Evolutionary conservation across 1,284 basidiomycete species (phyloP).

Genomic region (Pterulicium gracile): DNA sequence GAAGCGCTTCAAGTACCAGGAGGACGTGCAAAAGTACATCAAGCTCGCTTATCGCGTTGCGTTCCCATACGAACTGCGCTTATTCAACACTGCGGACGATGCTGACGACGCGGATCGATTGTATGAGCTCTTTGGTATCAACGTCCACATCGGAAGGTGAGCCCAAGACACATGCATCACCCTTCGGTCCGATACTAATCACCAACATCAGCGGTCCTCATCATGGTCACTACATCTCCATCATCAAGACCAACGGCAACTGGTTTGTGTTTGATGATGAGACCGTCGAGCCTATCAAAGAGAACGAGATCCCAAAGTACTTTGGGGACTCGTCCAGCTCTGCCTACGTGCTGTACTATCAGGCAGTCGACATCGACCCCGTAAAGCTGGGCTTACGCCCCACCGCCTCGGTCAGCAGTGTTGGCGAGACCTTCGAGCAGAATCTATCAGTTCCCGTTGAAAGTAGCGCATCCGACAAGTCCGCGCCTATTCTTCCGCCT

Average conservation of each 20-base stretch:
- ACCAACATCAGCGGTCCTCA: constrained; percentile 77
- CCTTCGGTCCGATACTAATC: too few relatives aligned
- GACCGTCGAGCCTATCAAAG: constrained; percentile 79
- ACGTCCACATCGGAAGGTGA: constrained; percentile 95
- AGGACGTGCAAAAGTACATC: constrained; percentile 79
- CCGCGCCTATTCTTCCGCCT: constrained; percentile 7
- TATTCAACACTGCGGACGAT: constrained; percentile 97
- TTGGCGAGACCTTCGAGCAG: constrained; percentile 9
- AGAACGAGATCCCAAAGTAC: constrained; percentile 85
- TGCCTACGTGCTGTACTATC: constrained; percentile 97
- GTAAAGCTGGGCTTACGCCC: constrained; percentile 52
- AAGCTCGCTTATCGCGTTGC: constrained; percentile 95
- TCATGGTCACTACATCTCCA: constrained; percentile 95
- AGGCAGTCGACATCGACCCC: constrained; percentile 79
- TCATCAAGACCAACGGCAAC: constrained; percentile 75
- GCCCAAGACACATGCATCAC: constrained; percentile 22
- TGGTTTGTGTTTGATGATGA: constrained; percentile 98
- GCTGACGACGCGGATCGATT: constrained; percentile 80
- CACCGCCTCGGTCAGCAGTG: constrained; percentile 13
- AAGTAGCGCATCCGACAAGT: constrained; percentile 15
- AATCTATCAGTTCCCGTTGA: background rate
- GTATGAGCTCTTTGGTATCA: constrained; percentile 92
- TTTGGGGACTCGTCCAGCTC: constrained; percentile 89
- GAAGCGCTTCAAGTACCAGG: constrained; percentile 97
- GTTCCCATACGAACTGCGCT: constrained; percentile 86